These are phyloP conservation scores for Aegilops bicornis DNA, from an alignment of 176 grass and related monocot genomes.

Conservation along the genomic window DNA sequence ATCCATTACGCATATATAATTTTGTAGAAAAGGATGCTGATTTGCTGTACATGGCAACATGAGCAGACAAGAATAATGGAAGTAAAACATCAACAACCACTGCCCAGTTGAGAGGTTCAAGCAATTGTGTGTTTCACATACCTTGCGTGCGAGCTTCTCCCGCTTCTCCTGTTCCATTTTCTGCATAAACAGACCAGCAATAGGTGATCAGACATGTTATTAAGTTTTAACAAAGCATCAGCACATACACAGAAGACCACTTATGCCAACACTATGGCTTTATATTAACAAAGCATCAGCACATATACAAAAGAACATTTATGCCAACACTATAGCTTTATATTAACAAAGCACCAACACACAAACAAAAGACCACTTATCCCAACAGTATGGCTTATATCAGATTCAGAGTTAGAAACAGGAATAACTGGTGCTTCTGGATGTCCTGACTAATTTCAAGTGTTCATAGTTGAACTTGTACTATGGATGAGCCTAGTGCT, in stretches of 20 bases:
- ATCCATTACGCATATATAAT: neutral
- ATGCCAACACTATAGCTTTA: neutral
- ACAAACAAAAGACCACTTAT: neutral
- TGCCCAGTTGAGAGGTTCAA: neutral
- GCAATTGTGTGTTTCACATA: slow-evolving; percentile 17
- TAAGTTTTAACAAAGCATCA: neutral
- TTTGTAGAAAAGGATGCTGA: neutral
- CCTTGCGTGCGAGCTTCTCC: slow-evolving; percentile 71
- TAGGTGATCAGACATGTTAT: neutral
- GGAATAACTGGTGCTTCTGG: neutral
- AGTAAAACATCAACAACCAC: neutral
- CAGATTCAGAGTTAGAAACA: neutral
- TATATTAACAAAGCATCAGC: neutral
- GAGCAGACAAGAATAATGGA: neutral
- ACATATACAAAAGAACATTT: neutral
- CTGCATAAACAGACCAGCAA: slow-evolving; percentile 42
- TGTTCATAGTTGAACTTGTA: neutral
- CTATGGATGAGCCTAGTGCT: neutral
- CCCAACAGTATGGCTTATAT: neutral
- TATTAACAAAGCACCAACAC: neutral
- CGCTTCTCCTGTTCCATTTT: slow-evolving; percentile 87
- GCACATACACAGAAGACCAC: neutral
- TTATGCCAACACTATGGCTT: neutral
- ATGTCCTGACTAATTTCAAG: neutral
- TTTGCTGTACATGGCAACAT: neutral